Evolutionary conservation across 2,329 filamentous ascomycete species (phyloP), one percentile per base, ranked within the genome.

Genomic region (Fusarium keratoplasticum): DNA sequence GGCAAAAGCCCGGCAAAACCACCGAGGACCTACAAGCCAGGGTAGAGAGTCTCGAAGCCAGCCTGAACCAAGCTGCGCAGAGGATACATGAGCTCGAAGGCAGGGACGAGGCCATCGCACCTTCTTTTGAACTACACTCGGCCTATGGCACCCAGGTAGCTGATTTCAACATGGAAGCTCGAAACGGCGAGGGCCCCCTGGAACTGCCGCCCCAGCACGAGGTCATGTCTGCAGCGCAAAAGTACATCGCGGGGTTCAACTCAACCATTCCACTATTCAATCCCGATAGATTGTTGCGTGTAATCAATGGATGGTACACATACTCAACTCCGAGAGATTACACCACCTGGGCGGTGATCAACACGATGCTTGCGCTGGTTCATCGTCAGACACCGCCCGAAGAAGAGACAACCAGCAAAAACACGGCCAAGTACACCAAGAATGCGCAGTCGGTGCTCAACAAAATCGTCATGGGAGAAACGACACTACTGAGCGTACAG

Each of bases 281-380:
- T 13, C 47, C 67, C 4, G 36, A 20, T 2, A n/a, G 6, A 0
- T 16, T 75, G 2, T 7, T 64, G 2, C 4, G 36, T 0, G 8
- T 5, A 0, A 42, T 74, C 2, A 54, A 67, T 1, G 13, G 31
- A 2, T 75, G 70, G 70, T 76, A 71, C 5, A 6, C 35, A 27
- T 31, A 2, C 1, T 27, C 50, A 2, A n/a, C n/a, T 3, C n/a
- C 20, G 1, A n/a, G 52, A 14, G 42, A 65, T 1, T 31, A 14
- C 0, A 38, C 61, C 3, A 36, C 65, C 2, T 76, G 73, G 73
- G 73, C 67, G 5, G 54, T 61, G 1, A 66, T 75, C n/a, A 75
- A 75, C 6, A 64, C 69, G 0, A 50, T 59, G 9, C 63, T 76
- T 5, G 66, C 73, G 1, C 58, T 76, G 1, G 72, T 64, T 2